Percentiles rank a stretch among this genome's conserved stretches.
Conservation (phyloP, 2,329 filamentous ascomycete genomes). For the Aphanoascus verrucosus region DNA sequence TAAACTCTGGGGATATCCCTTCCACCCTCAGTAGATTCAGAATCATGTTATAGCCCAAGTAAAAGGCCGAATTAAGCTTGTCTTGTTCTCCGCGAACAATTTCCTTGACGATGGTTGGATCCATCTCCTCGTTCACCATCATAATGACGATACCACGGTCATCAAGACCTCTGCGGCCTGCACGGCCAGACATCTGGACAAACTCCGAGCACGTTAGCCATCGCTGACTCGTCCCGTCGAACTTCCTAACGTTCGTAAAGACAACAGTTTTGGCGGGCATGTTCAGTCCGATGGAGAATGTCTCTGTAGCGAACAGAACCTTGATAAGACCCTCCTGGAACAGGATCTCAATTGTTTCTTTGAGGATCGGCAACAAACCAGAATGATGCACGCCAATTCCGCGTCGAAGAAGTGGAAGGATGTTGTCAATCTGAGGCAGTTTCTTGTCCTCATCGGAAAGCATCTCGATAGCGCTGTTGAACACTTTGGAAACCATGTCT, state of each 20-base stretch:
- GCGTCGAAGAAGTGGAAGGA: conserved; percentile 75
- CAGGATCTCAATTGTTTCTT: conserved; percentile 96
- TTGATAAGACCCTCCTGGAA: conserved; percentile 98
- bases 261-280: conserved; percentile 99
- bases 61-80: conserved; percentile 92
- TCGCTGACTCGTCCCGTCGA: conserved; percentile 68
- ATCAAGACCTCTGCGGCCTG: conserved; percentile 91
- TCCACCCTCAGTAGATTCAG: conserved; percentile 94
- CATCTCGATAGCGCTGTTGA: conserved; percentile 83
- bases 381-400: conserved; percentile 98
- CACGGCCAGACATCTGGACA: conserved; percentile 96
- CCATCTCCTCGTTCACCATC: conserved; percentile 97
- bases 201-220: conserved; percentile 93
- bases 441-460: conserved; percentile 83
- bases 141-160: conserved; percentile 98
- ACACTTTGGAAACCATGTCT: conserved; percentile 86
- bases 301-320: conserved; percentile 94
- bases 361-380: conserved; percentile 84
- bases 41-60: conserved; percentile 98
- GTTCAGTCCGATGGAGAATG: conserved; percentile 95
- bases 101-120: conserved; percentile 82
- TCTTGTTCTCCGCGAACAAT: conserved; percentile 97
- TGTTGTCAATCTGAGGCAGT: conserved; percentile 80
- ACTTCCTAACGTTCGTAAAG: conserved; percentile 95
- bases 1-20: conserved; percentile 95